These are phyloP conservation scores for Colletotrichum musae DNA, from an alignment of 2,329 filamentous ascomycete species.

Conservation along the genomic window DNA sequence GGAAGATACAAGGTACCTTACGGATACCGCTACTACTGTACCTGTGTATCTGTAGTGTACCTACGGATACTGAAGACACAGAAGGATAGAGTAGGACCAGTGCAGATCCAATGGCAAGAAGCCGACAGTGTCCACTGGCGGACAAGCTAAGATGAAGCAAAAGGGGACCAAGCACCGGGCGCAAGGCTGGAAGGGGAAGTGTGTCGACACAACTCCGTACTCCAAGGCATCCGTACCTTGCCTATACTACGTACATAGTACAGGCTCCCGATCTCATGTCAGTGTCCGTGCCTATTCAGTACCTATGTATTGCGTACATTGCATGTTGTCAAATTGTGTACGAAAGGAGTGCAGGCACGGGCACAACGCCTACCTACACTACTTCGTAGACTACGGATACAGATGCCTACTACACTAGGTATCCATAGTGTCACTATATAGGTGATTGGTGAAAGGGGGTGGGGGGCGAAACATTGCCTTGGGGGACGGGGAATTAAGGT, in stretches of 20 bases:
- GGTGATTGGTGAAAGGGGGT: no score
- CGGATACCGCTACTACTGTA: not conserved
- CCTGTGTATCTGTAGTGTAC: not conserved
- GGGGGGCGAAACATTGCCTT: not conserved
- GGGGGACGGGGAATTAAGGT: constrained; percentile 27
- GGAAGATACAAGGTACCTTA: constrained; percentile 12
- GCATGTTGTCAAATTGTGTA: no score
- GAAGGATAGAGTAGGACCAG: not conserved
- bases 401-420: no score
- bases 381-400: no score
- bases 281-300: no score
- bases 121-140: constrained; percentile 30
- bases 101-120: constrained; percentile 20
- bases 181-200: constrained; percentile 24
- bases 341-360: no score
- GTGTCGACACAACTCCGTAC: not conserved
- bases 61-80: no score
- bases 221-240: no score
- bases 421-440: no score
- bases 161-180: constrained; percentile 36
- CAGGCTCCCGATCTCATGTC: not conserved
- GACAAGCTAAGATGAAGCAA: constrained; percentile 28
- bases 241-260: not conserved
- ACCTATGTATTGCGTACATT: no score
- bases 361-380: no score